A percentile compares a stretch with the other conserved stretches of the same genome.
Conservation (phyloP, 495 filamentous ascomycete species). For the Daldinia childiae region DNA sequence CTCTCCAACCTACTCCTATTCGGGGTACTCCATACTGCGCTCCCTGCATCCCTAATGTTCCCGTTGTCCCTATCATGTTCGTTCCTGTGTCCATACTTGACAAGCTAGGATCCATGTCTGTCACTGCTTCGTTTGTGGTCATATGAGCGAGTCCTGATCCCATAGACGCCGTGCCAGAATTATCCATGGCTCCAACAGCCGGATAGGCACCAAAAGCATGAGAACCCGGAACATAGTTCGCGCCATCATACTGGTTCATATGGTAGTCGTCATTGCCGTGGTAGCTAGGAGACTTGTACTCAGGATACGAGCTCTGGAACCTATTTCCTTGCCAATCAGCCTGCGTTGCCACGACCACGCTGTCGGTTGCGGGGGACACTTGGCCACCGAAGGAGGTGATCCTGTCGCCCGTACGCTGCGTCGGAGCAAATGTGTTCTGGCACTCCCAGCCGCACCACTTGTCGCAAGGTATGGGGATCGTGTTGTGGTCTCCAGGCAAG, state of each 20-base stretch:
- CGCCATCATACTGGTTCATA: background rate
- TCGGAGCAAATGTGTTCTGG: background rate
- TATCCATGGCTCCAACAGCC: background rate
- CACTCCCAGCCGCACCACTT: constrained; percentile 39
- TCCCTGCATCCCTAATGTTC: constrained; percentile 9
- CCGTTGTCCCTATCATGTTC: background rate
- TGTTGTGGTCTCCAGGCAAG: constrained; percentile 37
- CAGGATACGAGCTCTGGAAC: background rate
- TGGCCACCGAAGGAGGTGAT: background rate
- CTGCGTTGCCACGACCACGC: background rate
- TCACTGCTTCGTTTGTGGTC: background rate
- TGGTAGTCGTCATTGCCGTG: background rate
- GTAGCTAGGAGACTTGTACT: background rate
- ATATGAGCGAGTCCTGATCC: background rate
- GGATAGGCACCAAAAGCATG: background rate
- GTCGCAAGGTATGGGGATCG: background rate
- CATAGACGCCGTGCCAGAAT: background rate
- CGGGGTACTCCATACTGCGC: constrained; percentile 18
- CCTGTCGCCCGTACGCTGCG: background rate
- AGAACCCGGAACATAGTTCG: background rate
- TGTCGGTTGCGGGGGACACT: background rate
- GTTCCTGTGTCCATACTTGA: background rate
- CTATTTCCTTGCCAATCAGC: background rate
- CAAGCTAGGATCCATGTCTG: background rate
- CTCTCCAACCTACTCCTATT: constrained; percentile 29